Base-by-base conservation (phyloP, 768 basidiomycete genomes). In the Suillus sp. region DNA sequence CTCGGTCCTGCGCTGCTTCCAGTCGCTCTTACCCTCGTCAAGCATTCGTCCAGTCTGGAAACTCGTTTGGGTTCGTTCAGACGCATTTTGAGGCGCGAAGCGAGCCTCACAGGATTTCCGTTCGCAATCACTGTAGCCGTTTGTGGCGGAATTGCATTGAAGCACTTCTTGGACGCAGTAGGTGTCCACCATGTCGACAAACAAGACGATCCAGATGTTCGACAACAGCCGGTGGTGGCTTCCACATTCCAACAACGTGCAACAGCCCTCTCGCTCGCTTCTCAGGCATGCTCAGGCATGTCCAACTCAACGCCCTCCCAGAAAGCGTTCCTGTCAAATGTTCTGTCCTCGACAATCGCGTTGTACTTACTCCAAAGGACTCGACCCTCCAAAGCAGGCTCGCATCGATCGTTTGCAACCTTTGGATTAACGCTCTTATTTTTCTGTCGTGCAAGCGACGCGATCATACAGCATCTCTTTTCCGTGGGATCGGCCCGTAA, bases 381-480 rank as follows among this genome's bases (percentile, higher is more conserved):
- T 35, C 78, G 77, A 48, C 73, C 68, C 11, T 57, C 54, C 25
- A 34, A 56, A 70, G 74, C 18, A 63, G 72, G 45, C 69, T 77
- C 25, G 70, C 71, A 10, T 63, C 73, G 11, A 40, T 71, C 50
- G 32, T 88, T 88, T 1, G 80, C 85, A 6, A 91, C 89, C 0
- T 71, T 92, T 25, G 89, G 91, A 67, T 76, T 93, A 42, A 91
- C 85, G 18, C 74, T 93, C 1, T 75, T 93, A 2, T 73, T 92
- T 32, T 73, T 89, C 56, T 89, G 91, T 34, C 84, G 91, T 50
- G 90, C 91, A 1, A 68, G 89, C 51, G 92, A 93, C 69, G 83
- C 84, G 9, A 60, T 80, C 18, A 71, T 87, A 1, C 92, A 92
- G 71, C 64, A 74, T 0, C 73, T 82, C 11, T 78, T 91, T 38